Conservation (phyloP, 805 yeast genomes). For the Yamadazyma paraphyllophila region DNA sequence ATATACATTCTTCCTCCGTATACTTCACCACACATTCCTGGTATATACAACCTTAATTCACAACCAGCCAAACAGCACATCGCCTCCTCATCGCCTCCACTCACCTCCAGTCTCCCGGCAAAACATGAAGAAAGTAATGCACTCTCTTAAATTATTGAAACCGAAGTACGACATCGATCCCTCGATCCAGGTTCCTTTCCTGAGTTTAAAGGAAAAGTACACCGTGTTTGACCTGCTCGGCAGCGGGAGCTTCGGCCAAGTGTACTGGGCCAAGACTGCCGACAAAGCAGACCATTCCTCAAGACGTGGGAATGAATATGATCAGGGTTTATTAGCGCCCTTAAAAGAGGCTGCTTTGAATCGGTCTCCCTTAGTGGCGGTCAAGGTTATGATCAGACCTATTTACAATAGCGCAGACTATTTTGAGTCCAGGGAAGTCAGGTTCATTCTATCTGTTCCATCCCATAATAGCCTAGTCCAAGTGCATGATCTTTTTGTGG, state of each 20-base stretch:
- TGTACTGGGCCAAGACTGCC: slow-evolving; percentile 56
- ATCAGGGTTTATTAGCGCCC: slow-evolving; percentile 24
- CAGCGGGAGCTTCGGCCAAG: slow-evolving; percentile 74
- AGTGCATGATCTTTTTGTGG: slow-evolving; percentile 77
- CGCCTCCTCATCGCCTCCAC: too few relatives aligned
- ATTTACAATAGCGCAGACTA: slow-evolving; percentile 35
- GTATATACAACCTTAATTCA: too few relatives aligned
- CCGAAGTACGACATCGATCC: background rate
- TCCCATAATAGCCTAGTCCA: slow-evolving; percentile 72
- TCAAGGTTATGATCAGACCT: slow-evolving; percentile 70
- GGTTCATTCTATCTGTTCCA: slow-evolving; percentile 64
- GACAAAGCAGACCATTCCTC: slow-evolving; percentile 8
- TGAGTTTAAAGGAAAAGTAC: background rate
- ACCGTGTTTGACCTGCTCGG: slow-evolving; percentile 41
- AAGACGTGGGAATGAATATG: background rate
- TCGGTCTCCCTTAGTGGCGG: slow-evolving; percentile 51
- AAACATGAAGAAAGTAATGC: slow-evolving; percentile 1
- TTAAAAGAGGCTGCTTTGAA: slow-evolving; percentile 18
- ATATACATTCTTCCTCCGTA: background rate
- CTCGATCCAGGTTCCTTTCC: background rate
- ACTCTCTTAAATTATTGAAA: background rate
- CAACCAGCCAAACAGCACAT: too few relatives aligned
- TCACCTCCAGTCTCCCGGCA: too few relatives aligned
- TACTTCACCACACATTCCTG: too few relatives aligned
- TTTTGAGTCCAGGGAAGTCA: slow-evolving; percentile 56